These are phyloP conservation scores for Leishmania arabica DNA, from an alignment of 208 protist genomes.

Conservation along the genomic window DNA sequence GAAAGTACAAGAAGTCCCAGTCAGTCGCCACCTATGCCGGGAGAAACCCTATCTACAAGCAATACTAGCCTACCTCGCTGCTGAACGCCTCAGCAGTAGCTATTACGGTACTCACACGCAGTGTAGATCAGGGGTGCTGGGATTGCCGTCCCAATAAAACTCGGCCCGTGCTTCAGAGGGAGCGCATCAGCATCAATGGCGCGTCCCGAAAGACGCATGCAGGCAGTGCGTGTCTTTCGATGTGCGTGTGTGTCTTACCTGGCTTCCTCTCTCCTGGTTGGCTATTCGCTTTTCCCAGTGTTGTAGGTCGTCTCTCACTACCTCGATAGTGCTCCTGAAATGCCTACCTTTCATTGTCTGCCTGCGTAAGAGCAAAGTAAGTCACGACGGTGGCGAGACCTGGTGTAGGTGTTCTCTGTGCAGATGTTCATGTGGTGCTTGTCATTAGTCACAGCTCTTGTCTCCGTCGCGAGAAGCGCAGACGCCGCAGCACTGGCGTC, in stretches of 20 bases:
- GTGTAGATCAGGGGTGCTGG: neutral
- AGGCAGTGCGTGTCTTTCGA: neutral
- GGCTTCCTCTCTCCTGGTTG: neutral
- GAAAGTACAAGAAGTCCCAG: constrained; percentile 25
- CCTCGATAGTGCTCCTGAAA: neutral
- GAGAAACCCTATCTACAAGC: constrained; percentile 46
- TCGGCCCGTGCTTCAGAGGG: neutral
- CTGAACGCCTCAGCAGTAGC: neutral
- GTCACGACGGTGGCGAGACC: neutral
- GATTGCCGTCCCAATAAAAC: neutral
- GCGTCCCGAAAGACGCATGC: neutral
- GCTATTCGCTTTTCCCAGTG: neutral
- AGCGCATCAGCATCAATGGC: neutral
- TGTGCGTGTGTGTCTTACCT: neutral
- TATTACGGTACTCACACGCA: neutral
- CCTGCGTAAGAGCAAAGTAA: neutral
- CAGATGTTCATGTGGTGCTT: neutral
- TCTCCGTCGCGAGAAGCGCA: neutral
- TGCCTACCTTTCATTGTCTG: neutral
- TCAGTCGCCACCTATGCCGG: constrained; percentile 18
- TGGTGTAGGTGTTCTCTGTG: too few relatives aligned
- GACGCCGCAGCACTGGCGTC: neutral
- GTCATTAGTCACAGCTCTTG: neutral
- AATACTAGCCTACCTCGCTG: constrained; percentile 31
- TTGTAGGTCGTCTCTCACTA: constrained; percentile 5